A percentile compares a stretch with the other conserved stretches of the same genome.
Conservation (phyloP, 2,329 filamentous ascomycete species). For the Coleophoma cylindrospora region DNA sequence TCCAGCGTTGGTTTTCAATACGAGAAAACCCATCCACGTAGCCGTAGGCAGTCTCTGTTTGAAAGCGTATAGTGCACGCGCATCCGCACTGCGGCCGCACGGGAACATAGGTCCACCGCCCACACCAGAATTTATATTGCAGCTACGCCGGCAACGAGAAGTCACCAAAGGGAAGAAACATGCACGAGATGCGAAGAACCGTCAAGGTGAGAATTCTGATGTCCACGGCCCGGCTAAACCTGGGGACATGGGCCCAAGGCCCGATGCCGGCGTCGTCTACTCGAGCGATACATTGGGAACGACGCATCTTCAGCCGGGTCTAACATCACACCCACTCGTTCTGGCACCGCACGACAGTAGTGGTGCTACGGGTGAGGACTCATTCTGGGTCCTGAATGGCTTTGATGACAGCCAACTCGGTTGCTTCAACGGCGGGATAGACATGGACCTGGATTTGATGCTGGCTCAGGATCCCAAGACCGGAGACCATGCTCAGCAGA, state of each 20-base stretch:
- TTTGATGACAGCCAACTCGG: not conserved
- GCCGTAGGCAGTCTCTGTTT: constrained; percentile 28
- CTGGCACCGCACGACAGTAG: not conserved
- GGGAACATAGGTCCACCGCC: constrained; percentile 1
- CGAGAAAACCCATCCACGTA: constrained; percentile 23
- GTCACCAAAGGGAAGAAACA: constrained; percentile 12
- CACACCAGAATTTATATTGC: constrained; percentile 13
- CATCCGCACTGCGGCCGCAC: constrained; percentile 10
- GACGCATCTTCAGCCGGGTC: not conserved
- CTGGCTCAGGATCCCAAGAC: not conserved
- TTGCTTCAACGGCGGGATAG: not conserved
- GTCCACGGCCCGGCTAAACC: not conserved
- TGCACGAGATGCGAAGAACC: constrained; percentile 1
- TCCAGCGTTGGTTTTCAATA: constrained; percentile 18
- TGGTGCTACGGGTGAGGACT: not conserved
- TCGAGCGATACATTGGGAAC: not conserved
- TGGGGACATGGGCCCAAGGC: not conserved
- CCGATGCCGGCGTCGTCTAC: not conserved
- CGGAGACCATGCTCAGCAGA: not conserved
- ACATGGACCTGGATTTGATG: not conserved
- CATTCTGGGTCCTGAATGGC: not conserved
- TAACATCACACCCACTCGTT: not conserved
- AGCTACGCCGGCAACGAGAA: constrained; percentile 18
- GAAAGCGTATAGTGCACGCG: constrained; percentile 23
- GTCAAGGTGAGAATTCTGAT: not conserved